Percentiles rank a stretch among this genome's conserved stretches.
Evolutionary conservation across 2,329 filamentous ascomycete genomes (phyloP).

Genomic region (Ophiocordyceps sinensis): DNA sequence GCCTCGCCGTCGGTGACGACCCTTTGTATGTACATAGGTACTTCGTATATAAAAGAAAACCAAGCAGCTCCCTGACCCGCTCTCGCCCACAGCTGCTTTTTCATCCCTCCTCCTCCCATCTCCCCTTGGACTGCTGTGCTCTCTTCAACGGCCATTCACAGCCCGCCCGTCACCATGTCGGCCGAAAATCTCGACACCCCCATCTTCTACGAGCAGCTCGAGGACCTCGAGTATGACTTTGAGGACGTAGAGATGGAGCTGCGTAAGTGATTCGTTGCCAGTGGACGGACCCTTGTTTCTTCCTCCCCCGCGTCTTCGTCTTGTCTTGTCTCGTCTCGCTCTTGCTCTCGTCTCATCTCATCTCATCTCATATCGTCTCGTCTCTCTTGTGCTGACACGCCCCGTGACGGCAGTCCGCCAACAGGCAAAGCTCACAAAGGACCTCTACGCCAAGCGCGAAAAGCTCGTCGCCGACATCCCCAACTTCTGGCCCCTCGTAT

Average conservation of each 20-base stretch:
- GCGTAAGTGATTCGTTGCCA: slow-evolving; percentile 40
- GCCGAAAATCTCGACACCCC: slow-evolving; percentile 21
- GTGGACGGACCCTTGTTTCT: neutral
- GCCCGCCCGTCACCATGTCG: slow-evolving; percentile 15
- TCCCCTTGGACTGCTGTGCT: neutral
- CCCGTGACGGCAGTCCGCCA: slow-evolving; percentile 45
- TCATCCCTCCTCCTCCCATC: neutral
- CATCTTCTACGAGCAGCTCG: slow-evolving; percentile 62
- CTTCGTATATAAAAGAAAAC: no score
- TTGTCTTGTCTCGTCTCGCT: no score
- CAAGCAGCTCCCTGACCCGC: no score
- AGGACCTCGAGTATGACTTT: slow-evolving; percentile 69
- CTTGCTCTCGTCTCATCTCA: no score
- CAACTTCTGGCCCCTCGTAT: slow-evolving; percentile 89
- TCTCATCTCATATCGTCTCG: no score
- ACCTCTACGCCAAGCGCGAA: slow-evolving; percentile 65
- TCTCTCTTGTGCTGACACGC: neutral
- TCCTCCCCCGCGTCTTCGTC: no score
- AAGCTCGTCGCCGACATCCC: slow-evolving; percentile 57
- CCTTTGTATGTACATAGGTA: no score
- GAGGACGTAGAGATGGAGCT: slow-evolving; percentile 71
- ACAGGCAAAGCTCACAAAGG: slow-evolving; percentile 51
- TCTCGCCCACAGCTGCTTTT: no score
- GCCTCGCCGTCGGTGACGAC: no score
- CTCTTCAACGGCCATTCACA: neutral